Conservation (phyloP, 163 green algal genomes). For the Scenedesmus sp. region DNA sequence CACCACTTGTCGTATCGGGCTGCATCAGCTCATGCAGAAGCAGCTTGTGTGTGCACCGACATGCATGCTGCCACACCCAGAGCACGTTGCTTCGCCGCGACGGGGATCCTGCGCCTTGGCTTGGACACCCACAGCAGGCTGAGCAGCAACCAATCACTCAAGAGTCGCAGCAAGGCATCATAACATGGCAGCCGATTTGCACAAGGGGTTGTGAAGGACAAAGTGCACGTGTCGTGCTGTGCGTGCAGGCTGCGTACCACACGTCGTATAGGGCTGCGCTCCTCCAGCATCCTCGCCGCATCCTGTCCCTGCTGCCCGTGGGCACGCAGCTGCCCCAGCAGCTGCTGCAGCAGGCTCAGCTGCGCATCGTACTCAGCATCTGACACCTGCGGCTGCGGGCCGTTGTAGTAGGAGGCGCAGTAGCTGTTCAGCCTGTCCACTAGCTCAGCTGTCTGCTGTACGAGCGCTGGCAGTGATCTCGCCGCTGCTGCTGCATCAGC, state of each 20-base stretch:
- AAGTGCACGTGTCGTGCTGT: too few species aligned
- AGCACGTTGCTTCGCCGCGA: too few species aligned
- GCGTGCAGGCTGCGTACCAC: conserved; percentile 33
- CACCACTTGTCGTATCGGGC: too few species aligned
- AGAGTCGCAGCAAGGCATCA: too few species aligned
- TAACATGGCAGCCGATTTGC: too few species aligned
- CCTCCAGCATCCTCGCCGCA: not conserved
- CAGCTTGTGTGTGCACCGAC: too few species aligned
- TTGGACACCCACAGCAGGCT: too few species aligned
- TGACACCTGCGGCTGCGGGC: not conserved
- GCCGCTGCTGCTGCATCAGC: conserved; percentile 16
- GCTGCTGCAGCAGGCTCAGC: not conserved
- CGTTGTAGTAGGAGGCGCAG: not conserved
- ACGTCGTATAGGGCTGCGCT: conserved; percentile 17
- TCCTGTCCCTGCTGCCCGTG: not conserved
- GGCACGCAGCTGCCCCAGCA: conserved; percentile 1
- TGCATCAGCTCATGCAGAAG: too few species aligned
- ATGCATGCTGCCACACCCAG: too few species aligned
- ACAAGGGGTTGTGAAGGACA: too few species aligned
- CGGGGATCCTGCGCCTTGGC: too few species aligned
- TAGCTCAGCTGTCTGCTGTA: not conserved
- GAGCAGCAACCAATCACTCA: too few species aligned
- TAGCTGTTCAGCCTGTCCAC: not conserved
- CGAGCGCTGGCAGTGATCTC: not conserved
- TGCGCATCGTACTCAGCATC: conserved; percentile 43